Base-by-base conservation (phyloP, 495 filamentous ascomycete genomes). In the Jackrogersella multiformis region DNA sequence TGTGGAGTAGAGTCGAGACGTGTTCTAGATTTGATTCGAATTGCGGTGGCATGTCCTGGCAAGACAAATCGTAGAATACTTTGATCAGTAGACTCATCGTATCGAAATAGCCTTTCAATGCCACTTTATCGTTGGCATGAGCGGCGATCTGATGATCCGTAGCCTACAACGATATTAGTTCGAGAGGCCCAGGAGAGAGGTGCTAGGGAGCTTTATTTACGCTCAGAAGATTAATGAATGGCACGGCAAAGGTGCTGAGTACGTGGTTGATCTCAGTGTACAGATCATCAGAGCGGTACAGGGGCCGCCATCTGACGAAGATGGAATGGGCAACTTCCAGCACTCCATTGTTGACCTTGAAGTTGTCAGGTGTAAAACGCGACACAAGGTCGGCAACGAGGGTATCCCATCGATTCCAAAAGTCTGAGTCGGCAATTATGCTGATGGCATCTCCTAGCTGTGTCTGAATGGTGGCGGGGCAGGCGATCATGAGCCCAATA, bases 281-380 rank as follows among this genome's bases (percentile, higher is more conserved):
- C 8, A 99, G 85, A 7, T 87, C 90, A 74, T 98, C 93, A 41
- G 93, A 96, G 38, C 90, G 86, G 78, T 94, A 97, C 9, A 98
- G 82, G 18, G 95, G 96, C 56, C 93, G 85, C 96, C 96, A 99
- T 62, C 95, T 84, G 78, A 90, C 92, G 83, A 98, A 99, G 69
- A 99, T 97, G 4, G 94, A 97, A 78, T 99, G 96, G 42, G 96
- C 96, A 39, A 99, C 96, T 78, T 94, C 91, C 58, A 99, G 81
- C 9, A 99, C 93, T 62, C 96, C 96, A 74, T 92, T 94, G 76
- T 97, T 98, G 71, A 89, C 83, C 64, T 86, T 85, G 60, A 87
- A 85, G 73, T 97, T 90, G 61, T 88, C 86, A 5, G 87, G 84
- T 10, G 91, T 90, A 16, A 98, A 84, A 39, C 93, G 90, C 15